Base-by-base conservation (phyloP, 257 asterid species). In the Anisodus tanguticus region DNA sequence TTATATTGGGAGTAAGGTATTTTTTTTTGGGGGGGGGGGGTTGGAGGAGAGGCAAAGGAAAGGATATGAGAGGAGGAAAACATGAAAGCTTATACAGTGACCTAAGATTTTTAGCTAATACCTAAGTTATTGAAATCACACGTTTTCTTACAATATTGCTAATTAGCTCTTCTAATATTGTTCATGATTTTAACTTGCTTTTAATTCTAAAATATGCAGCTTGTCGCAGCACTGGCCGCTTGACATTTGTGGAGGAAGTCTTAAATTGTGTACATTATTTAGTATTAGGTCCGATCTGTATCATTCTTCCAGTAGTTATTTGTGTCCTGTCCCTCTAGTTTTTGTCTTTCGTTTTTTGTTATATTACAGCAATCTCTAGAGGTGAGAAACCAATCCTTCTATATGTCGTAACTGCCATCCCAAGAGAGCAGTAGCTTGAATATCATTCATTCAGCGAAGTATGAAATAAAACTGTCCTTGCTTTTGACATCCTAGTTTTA, bases 161-260 rank as follows among this genome's bases (percentile, higher is more conserved):
- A 37, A 31, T 66, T 66, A 26, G 45, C 71, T 64, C 8, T 62
- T 45, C 79, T n/a, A 45, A 8, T 54, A 13, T 45, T 47, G 22
- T 16, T 49, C 11, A 22, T 22, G 22, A 31, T 74, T 74, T 74
- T 49, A 72, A 72, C 80, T 47, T 71, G 9, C 79, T 47, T 72
- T 47, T 51, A 49, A 49, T 74, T 12, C 81, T 49, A 12, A 11
- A 22, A 51, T 19, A 51, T 74, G 63, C 62, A 49, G 60, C n/a
- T 49, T 74, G 60, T 74, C 49, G 80, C 80, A 74, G 81, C 81
- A 22, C 10, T 51, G 45, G 11, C 15, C 45, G 62, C 12, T 51
- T 49, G 63, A 74, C 81, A 74, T 19, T 74, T 74, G 60, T 74
- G 81, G 81, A 74, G 81, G 81, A 49, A 74, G 13, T 22, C 4